Evolutionary conservation across 345 rosid genomes (phyloP).

Genomic region (Iberis pinnata): DNA sequence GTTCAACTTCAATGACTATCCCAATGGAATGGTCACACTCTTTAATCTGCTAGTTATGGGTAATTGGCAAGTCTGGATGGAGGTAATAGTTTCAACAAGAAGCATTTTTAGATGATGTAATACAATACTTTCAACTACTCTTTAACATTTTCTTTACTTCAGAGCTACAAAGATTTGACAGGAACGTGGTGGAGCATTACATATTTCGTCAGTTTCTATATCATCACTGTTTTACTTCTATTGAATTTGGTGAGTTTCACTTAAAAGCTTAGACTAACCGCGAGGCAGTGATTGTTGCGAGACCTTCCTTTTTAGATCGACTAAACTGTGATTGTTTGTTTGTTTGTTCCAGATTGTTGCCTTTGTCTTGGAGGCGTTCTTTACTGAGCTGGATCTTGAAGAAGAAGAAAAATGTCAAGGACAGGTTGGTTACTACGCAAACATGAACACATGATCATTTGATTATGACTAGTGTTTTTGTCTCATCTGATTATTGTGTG

Average conservation of each 20-base stretch:
- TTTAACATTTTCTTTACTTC: conserved; percentile 25
- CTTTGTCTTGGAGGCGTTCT: conserved; percentile 98
- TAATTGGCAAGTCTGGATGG: conserved; percentile 94
- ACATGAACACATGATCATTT: background rate
- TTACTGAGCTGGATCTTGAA: conserved; percentile 89
- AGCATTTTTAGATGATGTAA: too few relatives aligned
- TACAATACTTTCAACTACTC: too few relatives aligned
- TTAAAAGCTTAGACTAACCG: too few relatives aligned
- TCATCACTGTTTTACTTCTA: conserved; percentile 68
- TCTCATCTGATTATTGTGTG: background rate
- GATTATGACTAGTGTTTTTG: background rate
- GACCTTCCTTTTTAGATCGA: too few relatives aligned
- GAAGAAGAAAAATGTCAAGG: conserved; percentile 46
- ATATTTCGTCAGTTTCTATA: conserved; percentile 90
- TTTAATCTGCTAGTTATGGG: conserved; percentile 87
- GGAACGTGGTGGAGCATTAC: conserved; percentile 68
- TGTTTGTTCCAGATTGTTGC: conserved; percentile 64
- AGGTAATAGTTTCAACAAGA: too few relatives aligned
- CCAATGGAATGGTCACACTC: conserved; percentile 96
- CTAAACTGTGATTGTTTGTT: conserved; percentile 10
- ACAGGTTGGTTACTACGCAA: conserved; percentile 41
- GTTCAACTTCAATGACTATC: conserved; percentile 92
- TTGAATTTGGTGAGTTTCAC: conserved; percentile 72
- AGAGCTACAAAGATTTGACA: conserved; percentile 83
- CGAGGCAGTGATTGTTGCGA: conserved; percentile 1